Evolutionary conservation across 495 filamentous ascomycete species (phyloP).

Genomic region (Podospora anserina): DNA sequence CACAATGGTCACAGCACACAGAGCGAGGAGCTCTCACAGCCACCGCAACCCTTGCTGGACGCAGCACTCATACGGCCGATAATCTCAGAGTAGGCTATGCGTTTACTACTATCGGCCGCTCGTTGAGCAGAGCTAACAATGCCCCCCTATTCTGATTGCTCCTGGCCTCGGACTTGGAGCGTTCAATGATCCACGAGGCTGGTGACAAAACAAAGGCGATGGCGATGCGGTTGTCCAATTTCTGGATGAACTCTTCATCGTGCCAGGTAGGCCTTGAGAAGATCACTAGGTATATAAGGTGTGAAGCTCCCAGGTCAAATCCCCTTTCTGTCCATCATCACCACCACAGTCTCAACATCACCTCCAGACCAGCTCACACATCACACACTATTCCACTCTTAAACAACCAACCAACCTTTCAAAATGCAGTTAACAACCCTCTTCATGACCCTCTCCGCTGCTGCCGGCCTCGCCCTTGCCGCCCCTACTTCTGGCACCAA

Average conservation of each 20-base stretch:
- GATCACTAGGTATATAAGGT: background rate
- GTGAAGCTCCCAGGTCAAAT: background rate
- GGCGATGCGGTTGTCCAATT: background rate
- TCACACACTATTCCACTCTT: background rate
- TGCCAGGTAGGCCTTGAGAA: background rate
- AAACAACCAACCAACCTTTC: conserved; percentile 2
- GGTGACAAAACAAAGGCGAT: background rate
- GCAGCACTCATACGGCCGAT: background rate
- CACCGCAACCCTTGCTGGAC: background rate
- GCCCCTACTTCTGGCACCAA: background rate
- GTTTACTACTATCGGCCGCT: background rate
- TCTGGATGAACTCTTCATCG: background rate
- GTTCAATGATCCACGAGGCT: background rate
- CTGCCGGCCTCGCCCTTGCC: conserved; percentile 10
- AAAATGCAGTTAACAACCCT: conserved; percentile 33
- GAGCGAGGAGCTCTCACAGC: background rate
- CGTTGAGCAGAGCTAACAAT: background rate
- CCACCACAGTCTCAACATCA: background rate
- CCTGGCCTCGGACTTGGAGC: background rate
- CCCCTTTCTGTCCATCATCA: background rate
- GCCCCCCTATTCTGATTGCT: background rate
- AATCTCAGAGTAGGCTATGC: background rate
- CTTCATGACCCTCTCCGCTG: conserved; percentile 21
- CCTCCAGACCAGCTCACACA: background rate
- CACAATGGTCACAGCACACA: background rate